A percentile compares a stretch with the other conserved stretches of the same genome.
These are phyloP conservation scores for Lentithecium fluviatile DNA, from an alignment of 495 filamentous ascomycete genomes.

Conservation along the genomic window DNA sequence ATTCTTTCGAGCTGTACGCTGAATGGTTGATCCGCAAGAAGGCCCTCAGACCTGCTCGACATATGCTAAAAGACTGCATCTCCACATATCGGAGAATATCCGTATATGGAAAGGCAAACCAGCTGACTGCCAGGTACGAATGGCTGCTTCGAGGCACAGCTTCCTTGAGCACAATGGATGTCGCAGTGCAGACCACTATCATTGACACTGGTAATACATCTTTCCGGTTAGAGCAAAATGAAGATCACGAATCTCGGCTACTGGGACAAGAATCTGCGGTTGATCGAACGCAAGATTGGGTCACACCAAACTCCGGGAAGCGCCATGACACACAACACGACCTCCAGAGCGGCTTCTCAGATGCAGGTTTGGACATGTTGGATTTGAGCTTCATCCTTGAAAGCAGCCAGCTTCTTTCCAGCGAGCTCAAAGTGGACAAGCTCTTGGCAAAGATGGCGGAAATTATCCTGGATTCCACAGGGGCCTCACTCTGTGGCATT, in stretches of 20 bases:
- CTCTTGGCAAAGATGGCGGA: constrained; percentile 86
- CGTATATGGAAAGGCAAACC: constrained; percentile 69
- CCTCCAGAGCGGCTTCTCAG: constrained; percentile 37
- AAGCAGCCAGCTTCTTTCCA: constrained; percentile 87
- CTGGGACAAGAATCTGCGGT: constrained; percentile 53
- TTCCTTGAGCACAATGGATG: constrained; percentile 62
- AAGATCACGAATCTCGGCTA: constrained; percentile 50
- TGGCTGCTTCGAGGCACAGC: constrained; percentile 68
- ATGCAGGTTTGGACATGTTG: constrained; percentile 66
- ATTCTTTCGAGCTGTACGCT: constrained; percentile 73
- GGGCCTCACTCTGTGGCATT: constrained; percentile 77
- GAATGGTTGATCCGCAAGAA: constrained; percentile 71
- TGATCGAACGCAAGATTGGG: constrained; percentile 66
- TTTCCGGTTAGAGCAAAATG: constrained; percentile 57
- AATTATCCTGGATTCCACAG: constrained; percentile 83
- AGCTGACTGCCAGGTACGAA: constrained; percentile 68
- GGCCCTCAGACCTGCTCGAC: constrained; percentile 70
- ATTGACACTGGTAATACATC: constrained; percentile 57
- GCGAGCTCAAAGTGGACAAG: constrained; percentile 78
- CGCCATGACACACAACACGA: constrained; percentile 43
- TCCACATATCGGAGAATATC: constrained; percentile 71
- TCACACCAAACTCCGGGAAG: constrained; percentile 42
- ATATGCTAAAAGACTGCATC: constrained; percentile 69
- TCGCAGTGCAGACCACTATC: constrained; percentile 71
- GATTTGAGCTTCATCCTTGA: constrained; percentile 83